phyloP scores from a whole-genome alignment of 1,284 basidiomycete species.

The Takashimella koratensis region DNA sequence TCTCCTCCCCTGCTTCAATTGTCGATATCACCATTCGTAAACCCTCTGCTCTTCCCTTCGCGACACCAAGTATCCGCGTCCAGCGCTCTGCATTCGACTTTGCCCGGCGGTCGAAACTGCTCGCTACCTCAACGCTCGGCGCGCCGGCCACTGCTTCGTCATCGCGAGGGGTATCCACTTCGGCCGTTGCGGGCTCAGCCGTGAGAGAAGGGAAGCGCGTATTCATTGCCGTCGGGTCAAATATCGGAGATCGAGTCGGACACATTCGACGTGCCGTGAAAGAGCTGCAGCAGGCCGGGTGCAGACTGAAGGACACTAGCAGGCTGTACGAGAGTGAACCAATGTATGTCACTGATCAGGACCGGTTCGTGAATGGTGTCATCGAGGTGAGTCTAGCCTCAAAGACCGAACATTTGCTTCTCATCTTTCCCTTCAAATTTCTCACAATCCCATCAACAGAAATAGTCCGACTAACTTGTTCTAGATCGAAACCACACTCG shows the following conservation, averaged over 20 bases:
- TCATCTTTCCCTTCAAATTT: no score
- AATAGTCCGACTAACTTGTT: no score
- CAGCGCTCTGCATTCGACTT: constrained; percentile 53
- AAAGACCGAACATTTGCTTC: no score
- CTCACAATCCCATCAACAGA: no score
- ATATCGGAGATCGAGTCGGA: constrained; percentile 81
- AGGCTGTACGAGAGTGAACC: constrained; percentile 91
- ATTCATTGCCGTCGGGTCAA: constrained; percentile 81
- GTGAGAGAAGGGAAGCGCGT: constrained; percentile 39
- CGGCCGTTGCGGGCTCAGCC: background rate
- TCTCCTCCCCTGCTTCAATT: constrained; percentile 18
- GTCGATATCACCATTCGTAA: constrained; percentile 66
- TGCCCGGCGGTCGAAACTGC: constrained; percentile 17
- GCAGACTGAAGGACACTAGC: constrained; percentile 69
- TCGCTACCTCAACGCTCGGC: background rate
- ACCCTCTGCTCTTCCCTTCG: constrained; percentile 70
- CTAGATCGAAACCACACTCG: constrained; percentile 71
- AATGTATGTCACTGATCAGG: constrained; percentile 93
- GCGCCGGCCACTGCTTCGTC: constrained; percentile 12
- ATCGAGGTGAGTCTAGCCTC: constrained; percentile 72
- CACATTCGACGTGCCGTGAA: constrained; percentile 73
- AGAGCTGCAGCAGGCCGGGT: constrained; percentile 23
- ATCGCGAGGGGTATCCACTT: background rate
- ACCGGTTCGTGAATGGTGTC: constrained; percentile 83
- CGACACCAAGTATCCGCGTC: constrained; percentile 63